Evolutionary conservation across 352 stramenopile genomes (phyloP).

Genomic region (Blastocystis sp.): DNA sequence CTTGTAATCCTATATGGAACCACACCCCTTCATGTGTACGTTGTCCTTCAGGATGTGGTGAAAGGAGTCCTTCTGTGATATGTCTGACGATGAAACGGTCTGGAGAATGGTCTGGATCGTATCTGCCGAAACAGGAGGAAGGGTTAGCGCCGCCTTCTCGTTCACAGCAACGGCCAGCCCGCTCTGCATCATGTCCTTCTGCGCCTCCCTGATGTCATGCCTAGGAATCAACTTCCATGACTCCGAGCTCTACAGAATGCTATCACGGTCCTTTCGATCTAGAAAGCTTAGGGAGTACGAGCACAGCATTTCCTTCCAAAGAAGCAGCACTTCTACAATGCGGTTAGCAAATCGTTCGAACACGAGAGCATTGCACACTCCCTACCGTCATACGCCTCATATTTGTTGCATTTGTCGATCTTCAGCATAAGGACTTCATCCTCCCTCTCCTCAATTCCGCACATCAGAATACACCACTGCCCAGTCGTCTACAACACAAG

Average conservation of each 20-base stretch:
- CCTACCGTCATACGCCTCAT: slow-evolving; percentile 45
- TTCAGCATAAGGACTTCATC: slow-evolving; percentile 11
- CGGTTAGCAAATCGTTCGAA: background rate
- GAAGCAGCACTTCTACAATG: slow-evolving; percentile 28
- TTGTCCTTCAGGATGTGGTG: slow-evolving; percentile 21
- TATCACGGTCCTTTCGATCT: background rate
- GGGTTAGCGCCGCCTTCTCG: background rate
- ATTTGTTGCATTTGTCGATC: slow-evolving; percentile 33
- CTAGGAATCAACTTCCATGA: background rate
- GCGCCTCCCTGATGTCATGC: background rate
- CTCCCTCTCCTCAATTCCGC: slow-evolving; percentile 28
- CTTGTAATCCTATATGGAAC: slow-evolving; percentile 27
- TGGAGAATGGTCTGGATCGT: slow-evolving; percentile 21
- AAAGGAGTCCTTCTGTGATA: slow-evolving; percentile 51
- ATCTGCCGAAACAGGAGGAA: slow-evolving; percentile 31
- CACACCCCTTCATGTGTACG: background rate
- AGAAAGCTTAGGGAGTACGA: slow-evolving; percentile 66
- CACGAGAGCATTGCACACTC: background rate
- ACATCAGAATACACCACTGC: slow-evolving; percentile 36
- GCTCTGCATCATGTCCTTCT: background rate
- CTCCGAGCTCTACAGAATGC: background rate
- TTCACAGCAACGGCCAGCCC: background rate
- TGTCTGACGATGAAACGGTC: slow-evolving; percentile 10
- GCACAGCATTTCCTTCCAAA: slow-evolving; percentile 61
- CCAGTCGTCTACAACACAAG: slow-evolving; percentile 1